Evolutionary conservation across 2,329 filamentous ascomycete species (phyloP).

Genomic region (Aspergillus piperis): DNA sequence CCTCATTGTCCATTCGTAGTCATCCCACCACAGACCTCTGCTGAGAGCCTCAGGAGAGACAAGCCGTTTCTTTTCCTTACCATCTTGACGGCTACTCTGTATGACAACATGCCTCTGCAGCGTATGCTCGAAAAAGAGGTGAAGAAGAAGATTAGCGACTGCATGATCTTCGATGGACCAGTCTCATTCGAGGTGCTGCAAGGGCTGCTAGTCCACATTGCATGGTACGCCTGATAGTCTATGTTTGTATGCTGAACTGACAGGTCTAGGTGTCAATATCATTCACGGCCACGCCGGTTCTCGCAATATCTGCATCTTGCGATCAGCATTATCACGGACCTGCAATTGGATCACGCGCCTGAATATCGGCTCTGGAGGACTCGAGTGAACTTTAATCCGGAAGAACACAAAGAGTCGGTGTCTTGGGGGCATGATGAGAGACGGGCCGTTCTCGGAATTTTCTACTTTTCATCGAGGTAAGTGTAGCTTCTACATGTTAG

Average conservation of each 20-base stretch:
- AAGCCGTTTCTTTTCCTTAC: constrained; percentile 40
- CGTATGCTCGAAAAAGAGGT: constrained; percentile 35
- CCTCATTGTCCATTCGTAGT: constrained; percentile 43
- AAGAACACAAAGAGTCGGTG: background rate
- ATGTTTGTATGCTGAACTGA: background rate
- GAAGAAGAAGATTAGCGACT: constrained; percentile 32
- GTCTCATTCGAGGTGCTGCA: constrained; percentile 44
- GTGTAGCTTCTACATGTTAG: background rate
- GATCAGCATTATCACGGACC: constrained; percentile 38
- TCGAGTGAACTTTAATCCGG: constrained; percentile 13
- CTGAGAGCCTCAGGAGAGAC: constrained; percentile 28
- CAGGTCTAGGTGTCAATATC: constrained; percentile 35
- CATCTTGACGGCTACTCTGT: constrained; percentile 35
- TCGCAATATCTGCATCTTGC: constrained; percentile 41
- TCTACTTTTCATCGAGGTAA: constrained; percentile 47
- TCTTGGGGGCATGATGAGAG: constrained; percentile 44
- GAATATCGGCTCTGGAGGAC: constrained; percentile 32
- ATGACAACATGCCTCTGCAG: constrained; percentile 37
- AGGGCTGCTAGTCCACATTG: constrained; percentile 39
- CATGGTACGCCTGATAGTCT: constrained; percentile 30
- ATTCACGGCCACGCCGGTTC: constrained; percentile 33
- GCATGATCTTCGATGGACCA: constrained; percentile 34
- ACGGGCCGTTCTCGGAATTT: constrained; percentile 47
- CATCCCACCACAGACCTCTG: constrained; percentile 28
- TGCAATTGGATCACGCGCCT: constrained; percentile 31